phyloP scores from a whole-genome alignment of 768 basidiomycete species.

The Psilocybe cyanescens region DNA sequence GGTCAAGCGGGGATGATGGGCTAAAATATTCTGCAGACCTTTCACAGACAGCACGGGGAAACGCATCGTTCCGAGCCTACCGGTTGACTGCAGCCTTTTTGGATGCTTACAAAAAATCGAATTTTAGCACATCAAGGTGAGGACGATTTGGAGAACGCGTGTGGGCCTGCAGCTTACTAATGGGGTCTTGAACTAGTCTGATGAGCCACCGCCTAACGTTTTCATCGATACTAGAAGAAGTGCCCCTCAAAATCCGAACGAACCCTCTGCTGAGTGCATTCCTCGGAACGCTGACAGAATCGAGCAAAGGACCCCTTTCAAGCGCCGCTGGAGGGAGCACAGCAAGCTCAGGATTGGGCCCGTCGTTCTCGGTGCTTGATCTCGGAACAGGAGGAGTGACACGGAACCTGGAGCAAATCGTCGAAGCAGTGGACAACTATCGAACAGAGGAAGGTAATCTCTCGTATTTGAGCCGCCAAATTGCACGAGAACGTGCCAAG shows the following conservation, averaged over 20 bases:
- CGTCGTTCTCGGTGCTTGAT: slow-evolving; percentile 71
- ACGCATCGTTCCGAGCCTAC: slow-evolving; percentile 89
- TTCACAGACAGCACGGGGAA: slow-evolving; percentile 78
- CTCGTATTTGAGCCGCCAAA: slow-evolving; percentile 86
- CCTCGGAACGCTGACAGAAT: slow-evolving; percentile 63
- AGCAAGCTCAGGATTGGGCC: slow-evolving; percentile 46
- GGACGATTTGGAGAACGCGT: slow-evolving; percentile 19
- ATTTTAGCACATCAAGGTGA: slow-evolving; percentile 87
- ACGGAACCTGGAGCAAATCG: slow-evolving; percentile 80
- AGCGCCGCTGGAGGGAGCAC: slow-evolving; percentile 39
- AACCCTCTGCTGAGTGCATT: slow-evolving; percentile 83
- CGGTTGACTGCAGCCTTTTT: slow-evolving; percentile 79
- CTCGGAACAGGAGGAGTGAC: slow-evolving; percentile 72
- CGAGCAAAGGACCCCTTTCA: slow-evolving; percentile 40
- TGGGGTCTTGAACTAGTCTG: slow-evolving; percentile 51
- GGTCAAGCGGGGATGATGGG: slow-evolving; percentile 2
- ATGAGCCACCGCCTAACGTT: slow-evolving; percentile 83
- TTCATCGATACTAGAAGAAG: slow-evolving; percentile 83
- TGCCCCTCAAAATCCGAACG: slow-evolving; percentile 83
- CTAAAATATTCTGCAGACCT: slow-evolving; percentile 54
- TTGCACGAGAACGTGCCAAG: slow-evolving; percentile 79
- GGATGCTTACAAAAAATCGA: slow-evolving; percentile 79
- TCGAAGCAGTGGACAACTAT: slow-evolving; percentile 85
- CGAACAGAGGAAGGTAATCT: slow-evolving; percentile 92
- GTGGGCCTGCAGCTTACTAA: slow-evolving; percentile 17